Percentiles rank a stretch among this genome's conserved stretches.
Evolutionary conservation across 2,329 filamentous ascomycete species (phyloP).

Genomic region (Colletotrichum filicis): DNA sequence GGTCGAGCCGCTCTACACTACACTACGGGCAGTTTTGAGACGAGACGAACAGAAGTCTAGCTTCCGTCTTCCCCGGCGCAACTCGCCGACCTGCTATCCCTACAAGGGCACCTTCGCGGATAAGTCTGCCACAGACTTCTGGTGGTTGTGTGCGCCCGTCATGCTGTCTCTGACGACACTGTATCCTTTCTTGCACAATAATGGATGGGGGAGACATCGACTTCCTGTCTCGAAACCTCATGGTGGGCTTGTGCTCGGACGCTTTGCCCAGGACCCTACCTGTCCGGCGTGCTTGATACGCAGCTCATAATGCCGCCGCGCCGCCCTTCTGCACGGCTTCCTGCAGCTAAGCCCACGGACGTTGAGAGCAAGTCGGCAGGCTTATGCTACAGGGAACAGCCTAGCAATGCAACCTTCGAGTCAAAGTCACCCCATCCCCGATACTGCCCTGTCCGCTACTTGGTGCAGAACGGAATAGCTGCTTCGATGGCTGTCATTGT

Average conservation of each 20-base stretch:
- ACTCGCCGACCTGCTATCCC: not conserved
- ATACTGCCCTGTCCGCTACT: not conserved
- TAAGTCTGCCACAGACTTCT: not conserved
- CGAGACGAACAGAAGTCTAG: slow-evolving; percentile 21
- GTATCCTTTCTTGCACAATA: not conserved
- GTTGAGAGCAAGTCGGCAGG: slow-evolving; percentile 2
- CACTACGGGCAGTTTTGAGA: slow-evolving; percentile 2
- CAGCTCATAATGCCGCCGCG: slow-evolving; percentile 3
- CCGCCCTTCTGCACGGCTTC: slow-evolving; percentile 10
- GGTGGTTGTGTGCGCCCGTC: not conserved
- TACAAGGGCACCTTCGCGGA: not conserved
- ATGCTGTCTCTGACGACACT: not conserved
- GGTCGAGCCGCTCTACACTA: not conserved
- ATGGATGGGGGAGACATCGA: not conserved
- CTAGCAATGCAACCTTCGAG: slow-evolving; percentile 18
- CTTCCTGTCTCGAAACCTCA: slow-evolving; percentile 9
- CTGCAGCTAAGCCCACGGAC: slow-evolving; percentile 19
- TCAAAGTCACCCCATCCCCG: slow-evolving; percentile 24
- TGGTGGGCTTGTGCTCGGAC: slow-evolving; percentile 11
- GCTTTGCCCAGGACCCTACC: not conserved
- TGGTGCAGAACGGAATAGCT: not conserved
- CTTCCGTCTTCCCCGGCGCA: not conserved
- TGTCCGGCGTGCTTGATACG: slow-evolving; percentile 12
- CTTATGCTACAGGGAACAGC: slow-evolving; percentile 13
- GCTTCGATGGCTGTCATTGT: not conserved